Percentiles rank a stretch among this genome's conserved stretches.
Evolutionary conservation across 2,329 filamentous ascomycete species (phyloP).

Genomic region (Cladosporium sp.): DNA sequence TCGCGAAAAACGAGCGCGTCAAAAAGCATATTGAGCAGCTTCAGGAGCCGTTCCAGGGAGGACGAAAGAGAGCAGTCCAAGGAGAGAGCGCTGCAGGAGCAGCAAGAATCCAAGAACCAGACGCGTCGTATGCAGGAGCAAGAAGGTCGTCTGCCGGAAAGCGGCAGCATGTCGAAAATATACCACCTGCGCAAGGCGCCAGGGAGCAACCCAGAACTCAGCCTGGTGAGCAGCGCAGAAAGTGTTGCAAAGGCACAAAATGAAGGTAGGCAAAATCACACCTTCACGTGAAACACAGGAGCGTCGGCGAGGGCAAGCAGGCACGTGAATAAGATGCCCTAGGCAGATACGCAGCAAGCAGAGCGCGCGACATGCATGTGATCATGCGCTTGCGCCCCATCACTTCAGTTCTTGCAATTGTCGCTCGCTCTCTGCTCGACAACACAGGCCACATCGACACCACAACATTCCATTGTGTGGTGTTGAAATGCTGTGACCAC

Average conservation of each 20-base stretch:
- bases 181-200: slow-evolving; percentile 39
- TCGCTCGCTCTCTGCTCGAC: background rate
- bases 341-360: background rate
- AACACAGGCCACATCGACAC: background rate
- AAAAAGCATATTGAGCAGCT: slow-evolving; percentile 25
- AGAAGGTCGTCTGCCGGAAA: slow-evolving; percentile 27
- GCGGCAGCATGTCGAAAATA: slow-evolving; percentile 33
- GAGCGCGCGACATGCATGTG: slow-evolving; percentile 5
- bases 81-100: background rate
- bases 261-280: slow-evolving; percentile 22
- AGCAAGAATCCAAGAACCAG: slow-evolving; percentile 17
- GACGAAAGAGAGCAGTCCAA: slow-evolving; percentile 1
- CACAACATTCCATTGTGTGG: background rate
- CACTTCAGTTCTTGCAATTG: background rate
- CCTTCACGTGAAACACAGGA: background rate
- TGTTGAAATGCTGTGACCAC: background rate
- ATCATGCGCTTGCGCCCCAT: background rate
- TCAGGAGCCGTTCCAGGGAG: slow-evolving; percentile 22
- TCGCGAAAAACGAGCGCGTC: slow-evolving; percentile 22
- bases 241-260: slow-evolving; percentile 21
- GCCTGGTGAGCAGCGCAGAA: slow-evolving; percentile 30
- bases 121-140: slow-evolving; percentile 25
- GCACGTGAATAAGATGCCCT: background rate
- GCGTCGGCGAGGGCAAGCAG: background rate
- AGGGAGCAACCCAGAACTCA: slow-evolving; percentile 48